Conservation (phyloP, 495 filamentous ascomycete species). For the Apiosordaria backusii region DNA sequence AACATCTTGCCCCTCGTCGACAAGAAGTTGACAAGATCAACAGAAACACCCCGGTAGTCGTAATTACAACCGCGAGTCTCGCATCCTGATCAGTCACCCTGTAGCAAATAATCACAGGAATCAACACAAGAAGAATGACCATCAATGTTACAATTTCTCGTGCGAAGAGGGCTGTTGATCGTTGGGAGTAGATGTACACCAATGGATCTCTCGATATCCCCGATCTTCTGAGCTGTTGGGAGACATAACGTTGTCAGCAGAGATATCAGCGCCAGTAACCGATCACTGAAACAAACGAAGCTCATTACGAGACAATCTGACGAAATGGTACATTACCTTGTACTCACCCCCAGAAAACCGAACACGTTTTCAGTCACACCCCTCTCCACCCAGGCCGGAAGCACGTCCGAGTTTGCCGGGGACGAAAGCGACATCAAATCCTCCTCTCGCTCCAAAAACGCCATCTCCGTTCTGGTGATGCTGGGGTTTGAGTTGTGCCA, state of each 20-base stretch:
- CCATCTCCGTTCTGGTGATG: conserved; percentile 30
- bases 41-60: background rate
- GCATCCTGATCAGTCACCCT: background rate
- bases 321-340: no score
- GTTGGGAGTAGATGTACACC: background rate
- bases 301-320: no score
- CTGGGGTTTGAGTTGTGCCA: conserved; percentile 28
- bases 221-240: no score
- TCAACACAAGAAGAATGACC: background rate
- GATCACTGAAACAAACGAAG: no score
- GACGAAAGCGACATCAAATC: conserved; percentile 26
- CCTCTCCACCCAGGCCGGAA: background rate
- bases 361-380: no score
- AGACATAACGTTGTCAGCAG: no score
- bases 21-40: background rate
- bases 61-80: background rate
- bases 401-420: background rate
- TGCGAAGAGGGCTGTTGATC: background rate
- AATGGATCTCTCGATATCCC: background rate
- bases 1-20: conserved; percentile 1
- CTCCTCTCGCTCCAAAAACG: conserved; percentile 24
- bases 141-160: background rate
- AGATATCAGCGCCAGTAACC: no score
- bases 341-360: no score
- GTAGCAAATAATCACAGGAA: background rate